Evolutionary conservation across 805 yeast genomes (phyloP), one percentile per base, ranked within the genome.

Genomic region (Ogataea ramenticola): DNA sequence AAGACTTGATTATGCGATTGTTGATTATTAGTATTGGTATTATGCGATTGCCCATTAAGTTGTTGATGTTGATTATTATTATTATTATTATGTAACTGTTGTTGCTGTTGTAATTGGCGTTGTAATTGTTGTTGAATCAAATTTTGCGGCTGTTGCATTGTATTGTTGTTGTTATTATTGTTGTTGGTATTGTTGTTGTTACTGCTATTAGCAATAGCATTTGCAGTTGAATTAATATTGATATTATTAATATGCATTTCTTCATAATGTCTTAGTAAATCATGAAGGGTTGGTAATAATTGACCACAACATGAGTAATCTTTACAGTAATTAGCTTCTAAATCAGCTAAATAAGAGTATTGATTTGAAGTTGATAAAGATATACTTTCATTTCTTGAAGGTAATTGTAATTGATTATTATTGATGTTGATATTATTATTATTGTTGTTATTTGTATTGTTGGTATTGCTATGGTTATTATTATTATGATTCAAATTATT

Each of bases 221-320:
- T 22, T 22, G 29, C 21, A 20, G 37, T 24, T 34, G 41, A 16
- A 40, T 36, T 34, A 42, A 44, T 17, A 36, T 57, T 56, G 22
- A 19, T 16, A 34, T 34, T 34, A 20, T 70, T 69, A 46, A 93
- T 90, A 65, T 93, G 99, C 39, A 93, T 88, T 64, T 93, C 98
- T 61, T 93, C 99, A 62, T 93, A 93, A 63, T 93, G 99, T 54
- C 93, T 79, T 49, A 93, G 72, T 48, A 93, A 71, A 61, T 93
- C 99, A 62, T 93, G 99, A 51, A 93, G 70, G 12, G 96, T 90
- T 29, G 98, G 98, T 48, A 93, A 73, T 36, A 83, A 70, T 59
- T 86, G 84, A 26, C 98, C 99, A 68, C 99, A 93, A 66, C 99
- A 93, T 42, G 88, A 80, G 66, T 93, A 93, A 68, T 93, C 99